phyloP scores from a whole-genome alignment of 495 filamentous ascomycete species.

The Trichoderma virens region DNA sequence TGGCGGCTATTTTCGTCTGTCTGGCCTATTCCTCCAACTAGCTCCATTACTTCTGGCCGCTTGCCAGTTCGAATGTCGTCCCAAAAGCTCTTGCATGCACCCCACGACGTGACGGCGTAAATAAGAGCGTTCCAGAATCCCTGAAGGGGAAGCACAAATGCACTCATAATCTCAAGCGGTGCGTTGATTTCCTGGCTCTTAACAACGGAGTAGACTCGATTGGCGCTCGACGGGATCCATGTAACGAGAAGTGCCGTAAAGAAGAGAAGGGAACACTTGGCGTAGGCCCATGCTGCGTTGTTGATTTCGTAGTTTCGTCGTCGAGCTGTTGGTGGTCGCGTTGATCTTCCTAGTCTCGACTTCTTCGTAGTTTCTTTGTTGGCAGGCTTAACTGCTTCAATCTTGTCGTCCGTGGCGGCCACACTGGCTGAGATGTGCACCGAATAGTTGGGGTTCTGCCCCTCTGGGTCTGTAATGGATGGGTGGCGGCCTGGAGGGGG shows the following conservation, averaged over 20 bases:
- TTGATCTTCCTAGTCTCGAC: not conserved
- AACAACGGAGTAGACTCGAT: slow-evolving; percentile 64
- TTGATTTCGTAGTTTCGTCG: slow-evolving; percentile 28
- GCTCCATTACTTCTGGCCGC: slow-evolving; percentile 17
- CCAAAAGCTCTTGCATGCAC: slow-evolving; percentile 34
- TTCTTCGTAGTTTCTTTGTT: not conserved
- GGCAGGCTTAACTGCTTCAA: not conserved
- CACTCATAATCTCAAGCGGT: slow-evolving; percentile 58
- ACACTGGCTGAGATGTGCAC: slow-evolving; percentile 33
- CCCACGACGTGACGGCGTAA: slow-evolving; percentile 59
- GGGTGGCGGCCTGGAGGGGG: slow-evolving; percentile 19
- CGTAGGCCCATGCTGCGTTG: slow-evolving; percentile 67
- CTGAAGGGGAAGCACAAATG: slow-evolving; percentile 73
- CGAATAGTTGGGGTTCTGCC: slow-evolving; percentile 27
- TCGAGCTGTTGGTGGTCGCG: slow-evolving; percentile 9
- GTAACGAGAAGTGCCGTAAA: slow-evolving; percentile 74
- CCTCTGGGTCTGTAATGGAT: slow-evolving; percentile 13
- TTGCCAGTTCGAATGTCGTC: slow-evolving; percentile 16
- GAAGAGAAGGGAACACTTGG: slow-evolving; percentile 79
- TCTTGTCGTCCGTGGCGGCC: not conserved
- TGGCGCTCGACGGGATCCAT: slow-evolving; percentile 78
- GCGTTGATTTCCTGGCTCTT: slow-evolving; percentile 45
- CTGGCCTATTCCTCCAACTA: slow-evolving; percentile 12
- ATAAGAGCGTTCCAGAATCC: slow-evolving; percentile 85
- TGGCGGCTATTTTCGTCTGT: not conserved